Evolutionary conservation across 1,139 yeast species (phyloP).

Genomic region (Entelexis paramagnoliae): DNA sequence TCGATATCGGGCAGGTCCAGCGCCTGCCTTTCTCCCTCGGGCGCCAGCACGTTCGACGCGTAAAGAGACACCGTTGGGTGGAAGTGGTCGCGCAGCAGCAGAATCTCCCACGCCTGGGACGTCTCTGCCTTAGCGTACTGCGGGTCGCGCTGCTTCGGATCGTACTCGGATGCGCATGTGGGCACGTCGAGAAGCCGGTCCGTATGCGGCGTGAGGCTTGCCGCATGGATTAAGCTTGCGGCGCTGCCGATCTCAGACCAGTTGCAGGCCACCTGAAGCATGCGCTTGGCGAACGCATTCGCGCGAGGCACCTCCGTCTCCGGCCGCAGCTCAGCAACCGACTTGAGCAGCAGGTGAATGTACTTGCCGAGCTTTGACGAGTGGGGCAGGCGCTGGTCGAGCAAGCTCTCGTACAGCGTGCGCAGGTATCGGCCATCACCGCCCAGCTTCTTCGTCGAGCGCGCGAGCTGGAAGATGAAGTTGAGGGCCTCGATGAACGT

Average conservation of each 20-base stretch:
- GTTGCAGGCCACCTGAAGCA: conserved; percentile 69
- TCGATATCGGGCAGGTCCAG: conserved; percentile 76
- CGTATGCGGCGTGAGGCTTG: conserved; percentile 32
- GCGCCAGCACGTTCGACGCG: conserved; percentile 44
- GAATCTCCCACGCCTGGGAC: conserved; percentile 79
- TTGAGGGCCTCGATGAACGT: conserved; percentile 89
- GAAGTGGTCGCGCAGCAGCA: conserved; percentile 63
- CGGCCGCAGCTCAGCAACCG: conserved; percentile 45
- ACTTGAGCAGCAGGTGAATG: conserved; percentile 71
- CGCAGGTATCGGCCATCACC: conserved; percentile 51
- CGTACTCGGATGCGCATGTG: conserved; percentile 45
- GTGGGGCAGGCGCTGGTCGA: conserved; percentile 70
- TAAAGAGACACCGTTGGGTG: conserved; percentile 87
- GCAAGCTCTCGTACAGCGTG: conserved; percentile 78
- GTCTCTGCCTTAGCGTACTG: conserved; percentile 69
- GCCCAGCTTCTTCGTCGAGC: conserved; percentile 23
- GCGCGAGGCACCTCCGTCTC: conserved; percentile 60
- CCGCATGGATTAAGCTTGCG: conserved; percentile 75
- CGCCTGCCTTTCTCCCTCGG: conserved; percentile 40
- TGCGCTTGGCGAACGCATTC: conserved; percentile 83
- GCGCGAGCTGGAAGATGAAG: conserved; percentile 63
- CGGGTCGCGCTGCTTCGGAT: conserved; percentile 87
- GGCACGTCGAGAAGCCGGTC: conserved; percentile 45
- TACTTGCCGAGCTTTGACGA: conserved; percentile 79
- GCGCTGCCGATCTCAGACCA: conserved; percentile 86